Evolutionary conservation across 257 asterid genomes (phyloP), one percentile per base, ranked within the genome.

Genomic region (Solanum rostratum): DNA sequence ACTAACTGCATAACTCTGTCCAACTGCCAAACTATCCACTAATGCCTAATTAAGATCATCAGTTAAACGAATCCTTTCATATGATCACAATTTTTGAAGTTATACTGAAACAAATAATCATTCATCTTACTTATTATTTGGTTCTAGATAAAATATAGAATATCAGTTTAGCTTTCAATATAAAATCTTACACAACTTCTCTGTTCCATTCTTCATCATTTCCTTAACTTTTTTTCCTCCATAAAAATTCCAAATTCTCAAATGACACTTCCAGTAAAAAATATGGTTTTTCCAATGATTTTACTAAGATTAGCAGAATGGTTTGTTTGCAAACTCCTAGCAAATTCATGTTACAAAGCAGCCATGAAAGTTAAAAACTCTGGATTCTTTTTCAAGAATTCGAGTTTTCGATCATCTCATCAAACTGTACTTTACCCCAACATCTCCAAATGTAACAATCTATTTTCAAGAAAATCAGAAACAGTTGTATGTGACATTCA

Each of bases 401-500:
- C 90, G 0, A 86, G 88, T 30, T 45, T 81, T 20, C 62, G 57
- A 88, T 80, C 92, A 46, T 46, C 89, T 2, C 79, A 84, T 45
- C 90, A 43, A 27, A 69, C n/a, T 30, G 81, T 91, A 6, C 66
- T 68, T 13, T 85, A 86, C 84, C 96, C 97, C 3, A 83, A 69
- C 37, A 46, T 92, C 78, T 81, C 89, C 69, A 93, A 92, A 86
- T 89, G 90, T 86, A 85, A 57, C 29, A 20, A 22, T 46, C 83
- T 80, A 29, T 29, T 63, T 19, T 45, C 52, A 43, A 84, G 93
- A 33, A 82, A 79, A 55, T 82, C 92, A 0, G 88, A 94, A 68
- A 93, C 96, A 2, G 65, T 96, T 10, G 91, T 90, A 19, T 92
- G 95, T 85, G 98, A 94, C 87, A 76, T 94, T 30, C 89, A 92